phyloP scores from a whole-genome alignment of 495 filamentous ascomycete species.

The Clohesyomyces aquaticus region DNA sequence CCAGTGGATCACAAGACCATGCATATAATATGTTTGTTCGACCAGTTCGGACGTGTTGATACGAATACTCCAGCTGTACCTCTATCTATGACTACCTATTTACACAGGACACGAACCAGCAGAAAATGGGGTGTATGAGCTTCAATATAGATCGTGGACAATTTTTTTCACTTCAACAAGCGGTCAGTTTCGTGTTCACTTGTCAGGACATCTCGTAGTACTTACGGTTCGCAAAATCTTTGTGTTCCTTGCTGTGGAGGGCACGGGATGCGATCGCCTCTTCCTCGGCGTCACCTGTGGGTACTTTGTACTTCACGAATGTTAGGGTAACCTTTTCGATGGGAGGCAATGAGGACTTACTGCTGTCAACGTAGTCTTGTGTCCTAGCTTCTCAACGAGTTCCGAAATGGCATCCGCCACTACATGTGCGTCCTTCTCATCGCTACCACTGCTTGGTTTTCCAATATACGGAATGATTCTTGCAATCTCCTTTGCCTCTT shows the following conservation, averaged over 20 bases:
- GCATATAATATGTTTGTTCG: no score
- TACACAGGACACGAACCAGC: no score
- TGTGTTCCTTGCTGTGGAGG: constrained; percentile 37
- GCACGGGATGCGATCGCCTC: constrained; percentile 35
- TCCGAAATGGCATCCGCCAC: constrained; percentile 37
- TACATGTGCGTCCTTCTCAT: constrained; percentile 33
- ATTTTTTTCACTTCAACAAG: constrained; percentile 30
- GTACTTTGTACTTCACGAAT: constrained; percentile 29
- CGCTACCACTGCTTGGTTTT: constrained; percentile 34
- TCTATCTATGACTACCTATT: no score
- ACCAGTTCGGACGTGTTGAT: no score
- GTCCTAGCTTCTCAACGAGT: constrained; percentile 36
- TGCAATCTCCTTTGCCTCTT: constrained; percentile 40
- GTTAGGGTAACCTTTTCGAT: no score
- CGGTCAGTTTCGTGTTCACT: neutral
- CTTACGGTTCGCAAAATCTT: constrained; percentile 35
- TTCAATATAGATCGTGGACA: constrained; percentile 31
- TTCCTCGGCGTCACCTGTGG: constrained; percentile 36
- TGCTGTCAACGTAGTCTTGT: constrained; percentile 36
- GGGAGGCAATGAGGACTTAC: constrained; percentile 13
- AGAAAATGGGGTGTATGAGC: no score
- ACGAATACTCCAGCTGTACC: no score
- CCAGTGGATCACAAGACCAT: no score
- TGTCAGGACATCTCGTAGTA: neutral
- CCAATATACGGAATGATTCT: constrained; percentile 39